phyloP scores from a whole-genome alignment of 2,329 filamentous ascomycete genomes.

The Penicillium decumbens region DNA sequence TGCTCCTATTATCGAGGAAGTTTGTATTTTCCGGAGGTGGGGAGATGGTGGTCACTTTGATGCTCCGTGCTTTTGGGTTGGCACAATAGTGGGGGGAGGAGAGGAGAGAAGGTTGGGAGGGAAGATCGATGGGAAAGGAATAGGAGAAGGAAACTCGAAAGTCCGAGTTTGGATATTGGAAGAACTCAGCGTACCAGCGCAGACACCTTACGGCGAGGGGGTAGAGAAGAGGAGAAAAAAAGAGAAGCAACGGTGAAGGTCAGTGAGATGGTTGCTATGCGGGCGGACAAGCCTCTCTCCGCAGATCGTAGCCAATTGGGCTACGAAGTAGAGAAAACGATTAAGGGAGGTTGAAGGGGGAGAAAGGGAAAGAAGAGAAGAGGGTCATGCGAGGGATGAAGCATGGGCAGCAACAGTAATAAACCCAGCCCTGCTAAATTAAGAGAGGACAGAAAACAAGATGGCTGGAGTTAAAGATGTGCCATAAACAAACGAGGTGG shows the following conservation, averaged over 20 bases:
- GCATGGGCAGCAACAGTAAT: neutral
- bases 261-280: slow-evolving; percentile 13
- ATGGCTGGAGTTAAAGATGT: slow-evolving; percentile 22
- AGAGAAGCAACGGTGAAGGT: slow-evolving; percentile 14
- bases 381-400: slow-evolving; percentile 12
- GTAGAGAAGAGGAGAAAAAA: slow-evolving; percentile 5
- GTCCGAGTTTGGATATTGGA: neutral
- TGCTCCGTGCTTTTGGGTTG: slow-evolving; percentile 12
- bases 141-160: slow-evolving; percentile 6
- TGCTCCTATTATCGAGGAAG: slow-evolving; percentile 25
- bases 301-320: slow-evolving; percentile 21
- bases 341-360: slow-evolving; percentile 9
- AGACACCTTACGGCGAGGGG: slow-evolving; percentile 16
- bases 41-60: slow-evolving; percentile 18
- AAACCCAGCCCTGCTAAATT: slow-evolving; percentile 9
- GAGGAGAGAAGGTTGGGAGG: slow-evolving; percentile 11
- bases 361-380: slow-evolving; percentile 5
- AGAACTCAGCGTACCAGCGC: slow-evolving; percentile 25
- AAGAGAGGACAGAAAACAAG: slow-evolving; percentile 10
- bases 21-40: slow-evolving; percentile 10
- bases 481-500: slow-evolving; percentile 7
- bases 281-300: slow-evolving; percentile 12
- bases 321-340: slow-evolving; percentile 2
- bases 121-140: slow-evolving; percentile 14
- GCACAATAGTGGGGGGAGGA: slow-evolving; percentile 11